Evolutionary conservation across 148 eudicot genomes (phyloP).

Genomic region (Dysphania ambrosioides): DNA sequence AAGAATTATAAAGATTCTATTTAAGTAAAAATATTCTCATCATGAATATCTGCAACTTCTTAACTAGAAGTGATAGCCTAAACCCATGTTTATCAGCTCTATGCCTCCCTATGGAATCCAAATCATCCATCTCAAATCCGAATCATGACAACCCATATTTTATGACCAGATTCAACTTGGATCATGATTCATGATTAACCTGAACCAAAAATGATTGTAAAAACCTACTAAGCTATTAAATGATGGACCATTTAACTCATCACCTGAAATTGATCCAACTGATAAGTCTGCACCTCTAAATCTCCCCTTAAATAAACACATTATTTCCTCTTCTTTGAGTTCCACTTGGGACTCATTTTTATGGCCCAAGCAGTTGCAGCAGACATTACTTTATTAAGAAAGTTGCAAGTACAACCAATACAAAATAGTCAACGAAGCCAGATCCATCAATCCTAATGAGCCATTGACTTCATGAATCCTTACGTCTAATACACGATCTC

Average conservation of each 20-base stretch:
- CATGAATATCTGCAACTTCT: too few species aligned
- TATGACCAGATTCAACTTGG: too few species aligned
- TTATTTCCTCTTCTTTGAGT: neutral
- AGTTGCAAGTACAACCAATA: neutral
- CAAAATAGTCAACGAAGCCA: constrained; percentile 23
- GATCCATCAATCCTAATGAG: constrained; percentile 22
- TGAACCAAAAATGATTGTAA: neutral
- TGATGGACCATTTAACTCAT: neutral
- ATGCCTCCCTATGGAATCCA: too few species aligned
- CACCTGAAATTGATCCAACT: neutral
- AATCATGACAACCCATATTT: too few species aligned
- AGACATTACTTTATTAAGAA: neutral
- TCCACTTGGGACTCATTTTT: neutral
- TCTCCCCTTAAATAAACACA: neutral
- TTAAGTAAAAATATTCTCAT: too few species aligned
- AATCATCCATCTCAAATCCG: too few species aligned
- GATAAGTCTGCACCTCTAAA: neutral
- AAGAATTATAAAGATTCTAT: too few species aligned
- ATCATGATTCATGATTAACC: too few species aligned
- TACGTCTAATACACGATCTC: constrained; percentile 1
- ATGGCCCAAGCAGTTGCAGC: neutral
- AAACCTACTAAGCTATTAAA: too few species aligned
- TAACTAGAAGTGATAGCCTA: too few species aligned
- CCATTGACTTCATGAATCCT: constrained; percentile 25
- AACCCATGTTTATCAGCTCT: too few species aligned